phyloP scores from a whole-genome alignment of 352 stramenopile species.

The Phytopythium boreale region DNA sequence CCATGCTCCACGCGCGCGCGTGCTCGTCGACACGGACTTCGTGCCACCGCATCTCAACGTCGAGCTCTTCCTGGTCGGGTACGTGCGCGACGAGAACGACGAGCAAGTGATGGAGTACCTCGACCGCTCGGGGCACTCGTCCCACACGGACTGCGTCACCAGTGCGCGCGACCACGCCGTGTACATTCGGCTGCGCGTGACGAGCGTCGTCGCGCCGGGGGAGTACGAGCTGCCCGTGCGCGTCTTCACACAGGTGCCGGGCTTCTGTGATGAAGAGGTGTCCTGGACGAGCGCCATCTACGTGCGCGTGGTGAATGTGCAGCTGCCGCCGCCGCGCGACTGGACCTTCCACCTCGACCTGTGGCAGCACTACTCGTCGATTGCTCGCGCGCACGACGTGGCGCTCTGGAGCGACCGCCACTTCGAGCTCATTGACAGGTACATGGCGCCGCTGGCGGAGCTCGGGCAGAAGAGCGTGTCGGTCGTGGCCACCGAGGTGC shows the following conservation, averaged over 20 bases:
- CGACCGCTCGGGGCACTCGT: constrained; percentile 31
- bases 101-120: constrained; percentile 62
- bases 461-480: constrained; percentile 75
- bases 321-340: constrained; percentile 38
- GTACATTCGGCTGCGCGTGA: constrained; percentile 56
- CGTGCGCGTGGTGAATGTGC: constrained; percentile 49
- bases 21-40: constrained; percentile 53
- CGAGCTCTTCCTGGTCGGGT: constrained; percentile 52
- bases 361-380: constrained; percentile 69
- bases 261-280: constrained; percentile 64
- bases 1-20: constrained; percentile 52
- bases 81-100: constrained; percentile 57
- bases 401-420: constrained; percentile 64
- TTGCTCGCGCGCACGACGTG: constrained; percentile 49
- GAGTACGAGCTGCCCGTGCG: constrained; percentile 64
- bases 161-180: constrained; percentile 38
- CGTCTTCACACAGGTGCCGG: constrained; percentile 61
- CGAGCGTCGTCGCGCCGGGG: constrained; percentile 25
- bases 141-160: constrained; percentile 1
- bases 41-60: constrained; percentile 45
- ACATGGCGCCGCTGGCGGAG: constrained; percentile 50
- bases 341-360: constrained; percentile 74
- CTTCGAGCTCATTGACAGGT: constrained; percentile 66
- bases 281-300: constrained; percentile 58
- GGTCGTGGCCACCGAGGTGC: constrained; percentile 73